Evolutionary conservation across 1,284 basidiomycete species (phyloP), one percentile per base, ranked within the genome.

Genomic region (Leccinum subfulvum): DNA sequence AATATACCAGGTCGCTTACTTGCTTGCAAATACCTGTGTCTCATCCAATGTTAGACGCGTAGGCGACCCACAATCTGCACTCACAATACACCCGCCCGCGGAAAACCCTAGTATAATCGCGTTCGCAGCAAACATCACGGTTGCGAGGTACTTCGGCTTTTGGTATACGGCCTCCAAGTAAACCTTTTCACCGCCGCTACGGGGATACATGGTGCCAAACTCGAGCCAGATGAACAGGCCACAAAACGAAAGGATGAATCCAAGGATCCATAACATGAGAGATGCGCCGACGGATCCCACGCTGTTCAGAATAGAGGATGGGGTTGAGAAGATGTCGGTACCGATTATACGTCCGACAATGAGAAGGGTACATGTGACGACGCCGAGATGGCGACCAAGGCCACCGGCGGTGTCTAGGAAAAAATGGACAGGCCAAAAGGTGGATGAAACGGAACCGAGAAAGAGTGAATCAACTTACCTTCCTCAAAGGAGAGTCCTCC

Each of bases 311-410:
- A 87, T 86, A 0, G 82, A 84, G 0, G 84, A 83, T 0, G 86
- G 84, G 0, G 85, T 87, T 1, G 85, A 84, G 71, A 87, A 88
- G 63, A 87, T 84, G 8, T 85, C 86, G 0, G 86, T 86, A 1
- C 85, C 86, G 56, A 86, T 84, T 55, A 86, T 81, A 41, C 77
- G 75, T 2, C 84, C 84, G 28, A 85, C 79, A 26, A 73, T 81
- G 13, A 83, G 71, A 66, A 83, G 77, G 1, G 81, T 83, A 62
- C 80, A 83, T 47, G 78, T 81, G 57, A 78, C 76, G 9, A 84
- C 72, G 6, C 81, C 81, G 1, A 83, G 71, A 68, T 83, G 81
- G 55, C 82, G 77, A 2, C 82, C 82, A 71, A 84, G 79, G 11
- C 81, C 81, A 44, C 82, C 81, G 21, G 79, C 77, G 4, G 77